Conservation (phyloP, 2,329 filamentous ascomycete species). For the Pseudocercospora fijiensis region DNA sequence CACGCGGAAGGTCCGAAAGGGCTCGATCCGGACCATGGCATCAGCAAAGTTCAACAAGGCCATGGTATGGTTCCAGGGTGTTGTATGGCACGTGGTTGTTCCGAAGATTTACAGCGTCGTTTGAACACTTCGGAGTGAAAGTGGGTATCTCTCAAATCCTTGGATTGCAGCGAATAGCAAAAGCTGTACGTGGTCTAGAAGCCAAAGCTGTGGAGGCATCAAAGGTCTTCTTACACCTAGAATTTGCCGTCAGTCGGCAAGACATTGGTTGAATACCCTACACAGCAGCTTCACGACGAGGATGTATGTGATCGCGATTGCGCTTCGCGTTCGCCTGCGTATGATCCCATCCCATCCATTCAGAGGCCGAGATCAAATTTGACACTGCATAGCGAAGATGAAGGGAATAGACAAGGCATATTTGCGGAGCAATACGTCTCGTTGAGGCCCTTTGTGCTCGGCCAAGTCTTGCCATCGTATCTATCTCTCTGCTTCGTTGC, state of each 20-base stretch:
- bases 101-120: no score
- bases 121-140: no score
- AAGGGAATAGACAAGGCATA: background rate
- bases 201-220: background rate
- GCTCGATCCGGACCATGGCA: background rate
- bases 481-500: background rate
- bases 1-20: background rate
- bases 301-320: background rate
- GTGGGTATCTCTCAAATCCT: no score
- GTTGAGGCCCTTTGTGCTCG: background rate
- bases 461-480: background rate
- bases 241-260: background rate
- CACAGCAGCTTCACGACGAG: background rate
- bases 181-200: background rate
- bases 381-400: background rate
- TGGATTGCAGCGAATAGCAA: no score
- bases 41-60: background rate
- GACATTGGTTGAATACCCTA: background rate
- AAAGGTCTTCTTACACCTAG: background rate
- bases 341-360: background rate
- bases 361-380: background rate
- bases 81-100: background rate
- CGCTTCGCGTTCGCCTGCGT: no score
- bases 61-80: background rate
- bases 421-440: background rate